A percentile compares a stretch with the other conserved stretches of the same genome.
Evolutionary conservation across 2,329 filamentous ascomycete species (phyloP).

Genomic region (Aspergillaceae sp.): DNA sequence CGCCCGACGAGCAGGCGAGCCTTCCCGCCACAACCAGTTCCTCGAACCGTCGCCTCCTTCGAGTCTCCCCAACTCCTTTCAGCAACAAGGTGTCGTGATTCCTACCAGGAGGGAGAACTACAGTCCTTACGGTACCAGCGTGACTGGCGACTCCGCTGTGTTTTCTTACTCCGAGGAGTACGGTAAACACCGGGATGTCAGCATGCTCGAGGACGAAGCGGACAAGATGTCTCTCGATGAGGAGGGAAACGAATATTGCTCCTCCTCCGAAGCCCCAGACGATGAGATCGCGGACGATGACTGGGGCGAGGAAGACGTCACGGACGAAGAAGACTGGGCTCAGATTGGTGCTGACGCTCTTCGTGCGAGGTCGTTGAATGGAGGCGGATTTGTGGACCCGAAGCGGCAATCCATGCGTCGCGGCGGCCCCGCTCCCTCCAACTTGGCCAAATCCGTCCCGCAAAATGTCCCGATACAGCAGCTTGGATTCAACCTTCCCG

Average conservation of each 20-base stretch:
- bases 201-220: conserved; percentile 73
- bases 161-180: conserved; percentile 62
- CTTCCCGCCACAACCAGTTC: conserved; percentile 25
- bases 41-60: conserved; percentile 41
- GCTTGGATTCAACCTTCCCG: conserved; percentile 22
- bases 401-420: conserved; percentile 14
- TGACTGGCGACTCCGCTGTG: conserved; percentile 61
- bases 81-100: conserved; percentile 41
- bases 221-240: conserved; percentile 92
- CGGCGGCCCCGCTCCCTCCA: conserved; percentile 30
- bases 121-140: conserved; percentile 51
- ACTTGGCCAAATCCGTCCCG: conserved; percentile 34
- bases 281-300: conserved; percentile 62
- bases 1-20: conserved; percentile 63
- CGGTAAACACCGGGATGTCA: conserved; percentile 46
- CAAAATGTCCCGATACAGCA: conserved; percentile 26
- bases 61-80: conserved; percentile 41
- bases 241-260: conserved; percentile 54
- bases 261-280: conserved; percentile 64
- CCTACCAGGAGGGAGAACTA: conserved; percentile 28
- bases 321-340: conserved; percentile 95
- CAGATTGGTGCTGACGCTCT: conserved; percentile 79
- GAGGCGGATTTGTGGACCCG: conserved; percentile 32
- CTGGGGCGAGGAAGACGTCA: conserved; percentile 75
- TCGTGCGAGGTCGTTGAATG: conserved; percentile 53